phyloP scores from a whole-genome alignment of 805 yeast species.

The Saccharomyces mikatae region DNA sequence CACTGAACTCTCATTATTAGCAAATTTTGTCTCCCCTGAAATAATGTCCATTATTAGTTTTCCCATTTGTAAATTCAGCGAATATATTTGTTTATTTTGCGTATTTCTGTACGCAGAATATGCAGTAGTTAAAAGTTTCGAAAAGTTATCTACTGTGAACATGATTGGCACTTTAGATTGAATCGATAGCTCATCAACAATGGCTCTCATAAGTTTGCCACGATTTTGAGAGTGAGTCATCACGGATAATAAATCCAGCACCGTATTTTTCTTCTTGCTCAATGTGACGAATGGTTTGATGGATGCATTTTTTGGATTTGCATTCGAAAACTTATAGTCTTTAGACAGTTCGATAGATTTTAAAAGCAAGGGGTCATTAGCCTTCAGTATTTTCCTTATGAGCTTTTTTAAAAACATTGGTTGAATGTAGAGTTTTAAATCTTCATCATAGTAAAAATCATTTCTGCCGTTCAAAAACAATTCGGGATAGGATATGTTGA shows the following conservation, averaged over 20 bases:
- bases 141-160: slow-evolving; percentile 67
- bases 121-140: slow-evolving; percentile 48
- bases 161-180: slow-evolving; percentile 51
- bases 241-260: slow-evolving; percentile 38
- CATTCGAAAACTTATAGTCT: slow-evolving; percentile 29
- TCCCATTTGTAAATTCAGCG: slow-evolving; percentile 57
- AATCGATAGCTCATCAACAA: slow-evolving; percentile 46
- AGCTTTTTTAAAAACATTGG: slow-evolving; percentile 67
- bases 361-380: slow-evolving; percentile 37
- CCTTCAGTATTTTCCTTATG: slow-evolving; percentile 42
- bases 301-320: slow-evolving; percentile 26
- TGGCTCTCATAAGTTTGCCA: slow-evolving; percentile 42
- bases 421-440: slow-evolving; percentile 51
- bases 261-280: slow-evolving; percentile 23
- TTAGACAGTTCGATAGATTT: slow-evolving; percentile 30
- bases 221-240: slow-evolving; percentile 33
- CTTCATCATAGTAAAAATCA: slow-evolving; percentile 53
- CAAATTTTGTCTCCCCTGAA: slow-evolving; percentile 45
- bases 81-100: slow-evolving; percentile 47
- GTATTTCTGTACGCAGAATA: slow-evolving; percentile 53
- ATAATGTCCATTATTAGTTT: slow-evolving; percentile 45
- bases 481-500: slow-evolving; percentile 59
- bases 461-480: slow-evolving; percentile 61
- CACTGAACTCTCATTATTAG: slow-evolving; percentile 49
- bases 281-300: slow-evolving; percentile 25